Evolutionary conservation across 305 asterid species (phyloP).

Genomic region (Ilex paraguariensis): DNA sequence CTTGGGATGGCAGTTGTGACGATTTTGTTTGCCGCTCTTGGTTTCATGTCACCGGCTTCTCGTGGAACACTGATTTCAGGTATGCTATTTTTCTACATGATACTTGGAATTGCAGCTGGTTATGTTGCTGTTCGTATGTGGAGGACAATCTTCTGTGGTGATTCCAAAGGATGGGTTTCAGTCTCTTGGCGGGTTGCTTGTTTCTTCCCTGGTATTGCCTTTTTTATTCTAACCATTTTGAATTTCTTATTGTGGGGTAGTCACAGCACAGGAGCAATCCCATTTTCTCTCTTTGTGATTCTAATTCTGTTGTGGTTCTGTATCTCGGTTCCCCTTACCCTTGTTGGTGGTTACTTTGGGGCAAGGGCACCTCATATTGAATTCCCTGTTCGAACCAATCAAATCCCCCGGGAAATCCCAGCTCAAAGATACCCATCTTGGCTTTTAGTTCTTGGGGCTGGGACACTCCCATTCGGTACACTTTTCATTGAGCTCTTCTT

Average conservation of each 20-base stretch:
- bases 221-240: conserved; percentile 28
- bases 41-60: conserved; percentile 48
- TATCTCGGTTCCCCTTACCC: conserved; percentile 43
- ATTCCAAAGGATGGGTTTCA: conserved; percentile 37
- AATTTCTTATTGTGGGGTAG: conserved; percentile 45
- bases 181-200: conserved; percentile 41
- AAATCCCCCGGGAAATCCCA: conserved; percentile 43
- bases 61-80: conserved; percentile 44
- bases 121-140: conserved; percentile 42
- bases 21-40: conserved; percentile 40
- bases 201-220: conserved; percentile 42
- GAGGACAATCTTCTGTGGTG: conserved; percentile 37
- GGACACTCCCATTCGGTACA: conserved; percentile 44
- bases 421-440: conserved; percentile 42
- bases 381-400: conserved; percentile 40
- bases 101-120: conserved; percentile 39
- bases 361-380: conserved; percentile 42
- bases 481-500: conserved; percentile 47
- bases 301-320: conserved; percentile 43
- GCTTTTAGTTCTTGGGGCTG: conserved; percentile 41
- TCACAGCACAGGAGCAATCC: conserved; percentile 46
- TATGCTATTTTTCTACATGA: conserved; percentile 39
- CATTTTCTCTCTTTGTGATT: conserved; percentile 34
- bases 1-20: conserved; percentile 43
- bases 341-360: conserved; percentile 38